A percentile compares a stretch with the other conserved stretches of the same genome.
phyloP scores from a whole-genome alignment of 192 early-diverging fungal genomes.

The Powellomyces hirtus region DNA sequence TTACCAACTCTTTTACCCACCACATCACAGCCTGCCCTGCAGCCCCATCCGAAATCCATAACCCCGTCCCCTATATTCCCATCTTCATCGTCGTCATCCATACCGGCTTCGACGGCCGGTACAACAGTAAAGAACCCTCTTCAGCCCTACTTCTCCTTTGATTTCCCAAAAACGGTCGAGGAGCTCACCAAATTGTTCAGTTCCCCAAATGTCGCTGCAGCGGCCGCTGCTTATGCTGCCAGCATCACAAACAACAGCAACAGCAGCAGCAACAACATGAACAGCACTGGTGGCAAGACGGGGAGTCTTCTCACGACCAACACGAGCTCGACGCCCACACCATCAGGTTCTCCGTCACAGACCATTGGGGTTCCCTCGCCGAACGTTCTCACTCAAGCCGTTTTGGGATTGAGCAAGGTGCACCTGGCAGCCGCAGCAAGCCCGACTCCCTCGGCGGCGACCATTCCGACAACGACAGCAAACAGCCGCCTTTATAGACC shows the following conservation, averaged over 20 bases:
- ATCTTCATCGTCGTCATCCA: not conserved
- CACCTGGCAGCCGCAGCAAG: too few relatives aligned
- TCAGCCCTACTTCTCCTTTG: constrained; percentile 14
- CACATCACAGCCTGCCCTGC: not conserved
- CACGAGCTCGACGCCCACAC: not conserved
- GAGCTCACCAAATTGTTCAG: constrained; percentile 15
- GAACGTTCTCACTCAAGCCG: constrained; percentile 3
- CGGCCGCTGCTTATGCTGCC: constrained; percentile 4
- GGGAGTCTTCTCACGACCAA: not conserved
- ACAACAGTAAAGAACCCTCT: not conserved
- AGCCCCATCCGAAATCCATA: not conserved
- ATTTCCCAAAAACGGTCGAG: constrained; percentile 30
- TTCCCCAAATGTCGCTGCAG: constrained; percentile 14
- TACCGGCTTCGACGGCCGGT: not conserved
- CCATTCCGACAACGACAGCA: too few relatives aligned
- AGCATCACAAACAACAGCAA: not conserved
- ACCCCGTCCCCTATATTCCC: not conserved
- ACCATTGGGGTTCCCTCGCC: constrained; percentile 4
- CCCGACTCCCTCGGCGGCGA: too few relatives aligned
- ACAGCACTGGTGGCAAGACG: not conserved
- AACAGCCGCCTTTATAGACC: too few relatives aligned
- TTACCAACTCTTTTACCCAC: not conserved
- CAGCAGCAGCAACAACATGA: not conserved
- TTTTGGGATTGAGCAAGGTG: not conserved
- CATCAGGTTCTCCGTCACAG: not conserved